A percentile compares a stretch with the other conserved stretches of the same genome.
Evolutionary conservation across 345 rosid genomes (phyloP).

Genomic region (Bretschneidera sinensis): DNA sequence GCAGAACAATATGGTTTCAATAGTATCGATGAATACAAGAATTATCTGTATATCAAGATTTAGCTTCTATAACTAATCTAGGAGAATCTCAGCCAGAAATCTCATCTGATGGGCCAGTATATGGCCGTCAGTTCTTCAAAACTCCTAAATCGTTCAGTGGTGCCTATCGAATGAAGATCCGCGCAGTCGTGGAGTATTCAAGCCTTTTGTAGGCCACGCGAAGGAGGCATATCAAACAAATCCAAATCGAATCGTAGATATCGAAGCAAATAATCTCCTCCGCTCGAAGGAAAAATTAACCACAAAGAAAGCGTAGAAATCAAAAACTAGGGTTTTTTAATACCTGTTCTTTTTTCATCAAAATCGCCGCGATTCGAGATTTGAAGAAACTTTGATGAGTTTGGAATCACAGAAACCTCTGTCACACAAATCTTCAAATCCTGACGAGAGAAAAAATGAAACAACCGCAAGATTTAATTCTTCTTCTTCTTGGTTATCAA

Average conservation of each 20-base stretch:
- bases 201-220: slow-evolving; percentile 2
- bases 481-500: neutral
- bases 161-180: neutral
- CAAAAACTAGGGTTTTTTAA: slow-evolving; percentile 33
- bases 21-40: neutral
- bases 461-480: slow-evolving; percentile 1
- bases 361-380: slow-evolving; percentile 12
- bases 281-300: slow-evolving; percentile 15
- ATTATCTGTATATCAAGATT: neutral
- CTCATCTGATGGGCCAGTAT: slow-evolving; percentile 5
- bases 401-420: slow-evolving; percentile 7
- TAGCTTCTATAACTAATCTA: neutral
- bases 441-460: neutral
- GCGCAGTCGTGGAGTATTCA: slow-evolving; percentile 8
- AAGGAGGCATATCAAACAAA: slow-evolving; percentile 7
- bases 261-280: slow-evolving; percentile 6
- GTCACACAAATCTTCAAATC: slow-evolving; percentile 15
- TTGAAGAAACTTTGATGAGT: slow-evolving; percentile 4
- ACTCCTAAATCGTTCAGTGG: slow-evolving; percentile 5
- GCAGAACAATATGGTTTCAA: neutral
- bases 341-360: slow-evolving; percentile 20
- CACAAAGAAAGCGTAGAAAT: slow-evolving; percentile 35
- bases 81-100: slow-evolving; percentile 5
- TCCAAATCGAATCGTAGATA: slow-evolving; percentile 10
- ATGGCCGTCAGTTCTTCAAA: neutral